These are phyloP conservation scores for Beverwykella pulmonaria DNA, from an alignment of 495 filamentous ascomycete genomes.

Conservation along the genomic window DNA sequence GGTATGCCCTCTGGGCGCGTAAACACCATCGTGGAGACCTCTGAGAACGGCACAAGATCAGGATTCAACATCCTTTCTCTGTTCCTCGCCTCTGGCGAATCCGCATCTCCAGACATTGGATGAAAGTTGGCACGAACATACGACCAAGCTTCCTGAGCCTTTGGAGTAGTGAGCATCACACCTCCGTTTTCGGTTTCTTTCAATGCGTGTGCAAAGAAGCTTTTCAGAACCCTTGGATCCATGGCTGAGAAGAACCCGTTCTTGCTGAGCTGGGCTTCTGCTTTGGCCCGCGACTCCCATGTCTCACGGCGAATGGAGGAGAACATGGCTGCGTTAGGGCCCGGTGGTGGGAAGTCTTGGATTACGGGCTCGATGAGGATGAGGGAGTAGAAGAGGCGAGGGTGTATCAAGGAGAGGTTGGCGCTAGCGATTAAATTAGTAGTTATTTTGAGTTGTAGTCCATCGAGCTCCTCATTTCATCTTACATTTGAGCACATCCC, in stretches of 20 bases:
- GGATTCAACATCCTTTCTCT: constrained; percentile 38
- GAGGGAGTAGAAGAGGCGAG: constrained; percentile 73
- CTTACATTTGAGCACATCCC: constrained; percentile 67
- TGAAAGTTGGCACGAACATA: constrained; percentile 38
- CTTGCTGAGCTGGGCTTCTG: constrained; percentile 23
- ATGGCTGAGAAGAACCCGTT: constrained; percentile 12
- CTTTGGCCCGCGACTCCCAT: constrained; percentile 38
- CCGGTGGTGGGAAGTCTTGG: constrained; percentile 44
- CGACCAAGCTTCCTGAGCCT: constrained; percentile 45
- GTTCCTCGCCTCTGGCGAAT: constrained; percentile 32
- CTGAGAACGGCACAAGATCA: constrained; percentile 32
- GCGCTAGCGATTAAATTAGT: constrained; percentile 17
- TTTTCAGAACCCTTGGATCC: constrained; percentile 42
- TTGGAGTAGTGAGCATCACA: constrained; percentile 44
- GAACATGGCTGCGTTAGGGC: constrained; percentile 34
- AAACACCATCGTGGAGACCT: constrained; percentile 55
- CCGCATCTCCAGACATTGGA: constrained; percentile 27
- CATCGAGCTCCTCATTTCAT: not conserved
- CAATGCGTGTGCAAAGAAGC: constrained; percentile 42
- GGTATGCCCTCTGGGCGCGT: constrained; percentile 69
- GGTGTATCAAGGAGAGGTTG: constrained; percentile 70
- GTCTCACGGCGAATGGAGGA: constrained; percentile 35
- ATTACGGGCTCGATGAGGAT: constrained; percentile 81
- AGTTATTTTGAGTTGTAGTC: not conserved
- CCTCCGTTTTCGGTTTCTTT: constrained; percentile 29